Evolutionary conservation across 306 rosid species (phyloP), one percentile per base, ranked within the genome.

Genomic region (Inga oerstediana): DNA sequence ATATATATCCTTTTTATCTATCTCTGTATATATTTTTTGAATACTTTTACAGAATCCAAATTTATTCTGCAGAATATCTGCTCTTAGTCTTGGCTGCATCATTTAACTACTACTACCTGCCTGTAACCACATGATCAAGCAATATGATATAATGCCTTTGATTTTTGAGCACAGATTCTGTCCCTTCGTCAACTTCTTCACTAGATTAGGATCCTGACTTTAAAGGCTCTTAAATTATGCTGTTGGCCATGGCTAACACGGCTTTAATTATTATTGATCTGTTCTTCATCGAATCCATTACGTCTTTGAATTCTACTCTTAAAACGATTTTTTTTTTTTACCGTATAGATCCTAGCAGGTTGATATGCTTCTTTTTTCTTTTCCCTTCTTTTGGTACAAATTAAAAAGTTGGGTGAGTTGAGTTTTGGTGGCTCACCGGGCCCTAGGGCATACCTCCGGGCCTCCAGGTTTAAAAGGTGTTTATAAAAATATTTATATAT

Each of bases 131-230:
- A 76, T 76, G 35, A 56, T 13, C 37, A 20, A 8, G 52, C 35
- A 75, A 61, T 35, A 35, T 75, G 49, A 44, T 30, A 35, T 8
- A 20, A 54, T 62, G 16, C 79, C 79, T 75, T 75, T 19, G 51
- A n/a, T 19, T 75, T 35, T 74, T 61, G 9, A 32, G 58, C 0
- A 7, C 13, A 9, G 51, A 45, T 22, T 16, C 10, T 30, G 56
- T 74, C 17, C 30, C 30, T 27, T 27, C 30, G 30, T 27, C 30
- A 27, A 27, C 30, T 27, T 27, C 30, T 27, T 27, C 30, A 27
- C 30, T 27, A 27, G 30, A 27, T 27, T 27, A 27, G 30, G 30
- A 27, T 27, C 30, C 30, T 27, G 34, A 62, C 37, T 27, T 62
- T 13, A 12, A 61, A 62, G 37, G 39, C 69, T 24, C 35, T 27